Evolutionary conservation across 768 basidiomycete genomes (phyloP), one percentile per base, ranked within the genome.

Genomic region (Astraeus odoratus): DNA sequence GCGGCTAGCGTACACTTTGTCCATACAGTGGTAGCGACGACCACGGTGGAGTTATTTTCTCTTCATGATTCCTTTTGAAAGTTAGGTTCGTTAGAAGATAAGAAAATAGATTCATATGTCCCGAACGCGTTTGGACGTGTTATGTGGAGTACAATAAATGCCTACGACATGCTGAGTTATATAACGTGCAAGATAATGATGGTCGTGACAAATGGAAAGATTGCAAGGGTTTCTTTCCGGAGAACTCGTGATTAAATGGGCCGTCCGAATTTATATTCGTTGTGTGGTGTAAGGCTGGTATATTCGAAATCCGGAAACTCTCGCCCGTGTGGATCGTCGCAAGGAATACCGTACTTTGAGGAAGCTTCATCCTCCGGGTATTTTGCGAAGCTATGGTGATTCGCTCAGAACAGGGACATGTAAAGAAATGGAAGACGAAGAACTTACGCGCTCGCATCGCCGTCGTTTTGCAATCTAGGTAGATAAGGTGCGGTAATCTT

Each of bases 401-500:
- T 25, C 34, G 33, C 12, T n/a, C 8, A 41, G 41, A 42, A 46
- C 23, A 19, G 23, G 51, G 42, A 57, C 44, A 36, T 55, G 24
- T 44, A 46, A 13, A 8, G 43, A 24, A n/a, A 6, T 0, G 3
- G 40, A 45, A 29, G n/a, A 30, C 37, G 18, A 24, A 12, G 5
- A 12, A 78, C 86, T 64, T 60, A 89, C 86, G 86, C 86, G 80
- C 88, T 92, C 4, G 95, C 87, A 64, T 99, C 96, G 1, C 96
- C 96, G 8, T 97, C 96, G 7, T 91, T 85, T 24, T 71, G 77
- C 37, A 97, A 92, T 61, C 84, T 85, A 13, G 96, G 96, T 40
- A 97, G 69, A 67, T 96, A 99, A 3, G 96, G 96, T n/a, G 96
- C 89, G 9, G 86, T 88, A 42, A 99, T 97, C 57, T 97, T 91